Conservation (phyloP, 495 filamentous ascomycete genomes). For the Trypethelium eluteriae region DNA sequence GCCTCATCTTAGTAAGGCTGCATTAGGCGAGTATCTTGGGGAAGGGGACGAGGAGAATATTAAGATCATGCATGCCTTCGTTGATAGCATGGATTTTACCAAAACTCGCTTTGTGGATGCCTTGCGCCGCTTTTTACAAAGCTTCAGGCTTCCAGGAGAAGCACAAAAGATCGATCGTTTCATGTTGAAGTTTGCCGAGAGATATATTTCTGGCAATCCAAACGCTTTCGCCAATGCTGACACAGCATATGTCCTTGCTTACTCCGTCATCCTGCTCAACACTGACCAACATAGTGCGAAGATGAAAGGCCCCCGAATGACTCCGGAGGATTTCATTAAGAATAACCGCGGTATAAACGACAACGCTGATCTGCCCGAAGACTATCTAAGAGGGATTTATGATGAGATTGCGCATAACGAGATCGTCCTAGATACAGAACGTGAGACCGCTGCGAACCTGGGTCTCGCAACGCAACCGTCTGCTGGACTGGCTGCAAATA, state of each 20-base stretch:
- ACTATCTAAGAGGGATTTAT: conserved; percentile 82
- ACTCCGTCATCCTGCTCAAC: conserved; percentile 71
- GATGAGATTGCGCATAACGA: conserved; percentile 87
- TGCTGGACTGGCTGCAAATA: conserved; percentile 68
- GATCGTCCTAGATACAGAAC: conserved; percentile 89
- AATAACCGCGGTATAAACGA: conserved; percentile 99
- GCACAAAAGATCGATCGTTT: conserved; percentile 99
- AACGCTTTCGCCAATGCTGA: conserved; percentile 98
- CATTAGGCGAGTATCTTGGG: conserved; percentile 90
- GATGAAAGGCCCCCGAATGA: conserved; percentile 76
- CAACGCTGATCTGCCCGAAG: conserved; percentile 82
- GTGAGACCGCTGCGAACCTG: conserved; percentile 72
- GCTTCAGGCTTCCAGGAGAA: conserved; percentile 90
- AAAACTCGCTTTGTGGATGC: conserved; percentile 90
- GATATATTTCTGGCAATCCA: conserved; percentile 88
- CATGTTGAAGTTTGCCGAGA: conserved; percentile 98
- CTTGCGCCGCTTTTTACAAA: conserved; percentile 82
- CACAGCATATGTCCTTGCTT: conserved; percentile 90
- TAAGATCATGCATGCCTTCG: conserved; percentile 96
- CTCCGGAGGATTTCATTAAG: conserved; percentile 92
- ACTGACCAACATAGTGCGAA: conserved; percentile 86
- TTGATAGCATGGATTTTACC: conserved; percentile 91
- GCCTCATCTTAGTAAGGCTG: conserved; percentile 76
- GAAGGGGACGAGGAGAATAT: conserved; percentile 89
- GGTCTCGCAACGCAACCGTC: conserved; percentile 53